Evolutionary conservation across 164 flowering plant species (phyloP).

Genomic region (Kingdonia uniflora): DNA sequence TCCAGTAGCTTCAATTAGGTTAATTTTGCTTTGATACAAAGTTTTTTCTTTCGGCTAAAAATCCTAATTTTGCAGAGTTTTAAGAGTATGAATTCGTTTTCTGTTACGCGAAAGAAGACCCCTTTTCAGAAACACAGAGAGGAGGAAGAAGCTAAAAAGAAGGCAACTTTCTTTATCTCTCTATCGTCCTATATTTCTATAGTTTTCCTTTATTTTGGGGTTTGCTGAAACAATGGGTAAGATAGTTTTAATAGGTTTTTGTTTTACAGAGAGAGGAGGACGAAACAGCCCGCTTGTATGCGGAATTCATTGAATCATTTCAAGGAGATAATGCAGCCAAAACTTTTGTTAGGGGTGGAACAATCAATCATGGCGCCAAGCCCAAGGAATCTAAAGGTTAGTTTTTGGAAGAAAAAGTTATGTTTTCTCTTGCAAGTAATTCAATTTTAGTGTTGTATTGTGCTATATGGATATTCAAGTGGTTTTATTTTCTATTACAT

Average conservation of each 20-base stretch:
- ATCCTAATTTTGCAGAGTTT: too few species aligned
- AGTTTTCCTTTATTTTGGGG: not conserved
- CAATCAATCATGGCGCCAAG: conserved; percentile 76
- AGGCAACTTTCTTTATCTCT: conserved; percentile 30
- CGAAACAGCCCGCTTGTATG: conserved; percentile 90
- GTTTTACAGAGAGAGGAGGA: conserved; percentile 78
- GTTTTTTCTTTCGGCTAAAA: too few species aligned
- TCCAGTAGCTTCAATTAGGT: too few species aligned
- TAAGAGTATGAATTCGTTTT: conserved; percentile 70
- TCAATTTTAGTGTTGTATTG: too few species aligned
- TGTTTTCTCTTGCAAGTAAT: too few species aligned
- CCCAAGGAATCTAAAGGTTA: conserved; percentile 75
- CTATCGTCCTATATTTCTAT: not conserved
- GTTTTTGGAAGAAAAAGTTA: too few species aligned
- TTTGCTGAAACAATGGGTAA: too few species aligned
- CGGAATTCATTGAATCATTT: conserved; percentile 89
- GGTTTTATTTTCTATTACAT: conserved; percentile 28
- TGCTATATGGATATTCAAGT: too few species aligned
- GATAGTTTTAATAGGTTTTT: not conserved
- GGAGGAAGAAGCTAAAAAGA: conserved; percentile 97
- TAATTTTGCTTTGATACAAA: too few species aligned
- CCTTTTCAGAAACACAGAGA: conserved; percentile 96
- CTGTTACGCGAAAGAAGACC: conserved; percentile 79
- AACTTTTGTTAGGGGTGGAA: conserved; percentile 93
- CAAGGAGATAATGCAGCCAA: conserved; percentile 74